Base-by-base conservation (phyloP, 2,329 filamentous ascomycete genomes). In the Calonectria fujianensis region DNA sequence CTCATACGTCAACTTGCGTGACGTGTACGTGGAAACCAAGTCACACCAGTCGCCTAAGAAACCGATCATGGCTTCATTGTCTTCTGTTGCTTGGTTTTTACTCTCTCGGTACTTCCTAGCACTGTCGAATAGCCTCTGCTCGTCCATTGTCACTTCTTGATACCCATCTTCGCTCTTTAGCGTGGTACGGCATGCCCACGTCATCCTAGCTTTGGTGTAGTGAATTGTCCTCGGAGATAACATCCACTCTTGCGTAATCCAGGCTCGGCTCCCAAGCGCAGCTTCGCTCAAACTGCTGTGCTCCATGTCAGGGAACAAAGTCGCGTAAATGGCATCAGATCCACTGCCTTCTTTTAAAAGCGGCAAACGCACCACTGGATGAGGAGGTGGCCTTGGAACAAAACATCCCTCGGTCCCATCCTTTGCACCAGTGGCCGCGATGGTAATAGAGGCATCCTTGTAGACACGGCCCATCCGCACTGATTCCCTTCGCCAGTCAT, bases 401-500 rank as follows among this genome's bases (percentile, higher is more conserved):
- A 76, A 75, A 7, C 74, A 75, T 14, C 74, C 63, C 10, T 54
- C 51, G 27, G 51, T 54, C 24, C 51, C 51, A 27, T 54, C 51
- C 31, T 10, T 27, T 2, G 51, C 51, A 13, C 27, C 27, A 9
- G 51, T 54, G 4, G 77, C 77, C 9, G 75, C 75, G 9, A 79
- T 72, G 0, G 77, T 79, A 1, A 79, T 51, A 4, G 64, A 65
- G 9, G 77, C 74, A 13, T 72, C 67, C 20, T 71, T 29, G 39
- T 79, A 79, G 18, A 72, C 69, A 16, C 71, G 69, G 0, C 69
- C 68, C 77, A 79, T 79, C 14, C 5, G 57, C 2, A 70, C 65
- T 5, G 75, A 76, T 54, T 79, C 77, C 11, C 14, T 69, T 27
- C 76, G 71, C 77, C 77, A 79, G 13, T 79, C 77, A 2, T 6